Evolutionary conservation across 495 filamentous ascomycete genomes (phyloP).

Genomic region (Ascobolus immersus): DNA sequence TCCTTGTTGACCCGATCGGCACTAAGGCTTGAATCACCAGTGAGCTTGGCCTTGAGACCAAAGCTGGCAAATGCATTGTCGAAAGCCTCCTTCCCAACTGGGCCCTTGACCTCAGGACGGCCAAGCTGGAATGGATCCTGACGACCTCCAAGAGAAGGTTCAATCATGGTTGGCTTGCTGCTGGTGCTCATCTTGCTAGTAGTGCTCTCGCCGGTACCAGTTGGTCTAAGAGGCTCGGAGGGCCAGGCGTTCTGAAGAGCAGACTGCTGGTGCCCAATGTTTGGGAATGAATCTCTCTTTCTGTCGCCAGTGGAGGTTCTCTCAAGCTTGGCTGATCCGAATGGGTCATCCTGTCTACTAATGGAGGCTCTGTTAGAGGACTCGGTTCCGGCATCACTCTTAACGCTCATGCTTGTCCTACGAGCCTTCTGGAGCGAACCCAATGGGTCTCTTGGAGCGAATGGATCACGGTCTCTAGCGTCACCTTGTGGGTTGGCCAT

Average conservation of each 20-base stretch:
- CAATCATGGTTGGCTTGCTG: conserved; percentile 18
- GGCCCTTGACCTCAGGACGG: conserved; percentile 28
- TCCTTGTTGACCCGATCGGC: conserved; percentile 33
- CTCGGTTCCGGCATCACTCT: conserved; percentile 16
- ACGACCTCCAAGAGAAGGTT: conserved; percentile 11
- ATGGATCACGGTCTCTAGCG: conserved; percentile 9
- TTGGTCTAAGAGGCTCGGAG: conserved; percentile 28
- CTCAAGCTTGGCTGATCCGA: conserved; percentile 16
- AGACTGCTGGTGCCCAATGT: conserved; percentile 8
- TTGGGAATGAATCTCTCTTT: conserved; percentile 10
- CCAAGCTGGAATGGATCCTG: conserved; percentile 28
- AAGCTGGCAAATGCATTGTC: conserved; percentile 48
- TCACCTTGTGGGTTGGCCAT: conserved; percentile 9
- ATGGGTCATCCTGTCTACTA: conserved; percentile 17
- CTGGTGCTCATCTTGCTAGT: conserved; percentile 15
- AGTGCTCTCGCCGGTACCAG: conserved; percentile 26
- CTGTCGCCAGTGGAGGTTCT: conserved; percentile 13
- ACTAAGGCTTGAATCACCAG: conserved; percentile 19
- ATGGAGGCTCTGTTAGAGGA: conserved; percentile 11
- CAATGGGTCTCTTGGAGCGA: conserved; percentile 6
- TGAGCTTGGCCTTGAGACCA: conserved; percentile 19
- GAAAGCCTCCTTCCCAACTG: conserved; percentile 44
- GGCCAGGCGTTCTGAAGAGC: neutral
- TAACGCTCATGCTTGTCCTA: conserved; percentile 14
- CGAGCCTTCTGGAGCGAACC: no score